Conservation (phyloP, 2,329 filamentous ascomycete species). For the Aspergillus aculeatus region DNA sequence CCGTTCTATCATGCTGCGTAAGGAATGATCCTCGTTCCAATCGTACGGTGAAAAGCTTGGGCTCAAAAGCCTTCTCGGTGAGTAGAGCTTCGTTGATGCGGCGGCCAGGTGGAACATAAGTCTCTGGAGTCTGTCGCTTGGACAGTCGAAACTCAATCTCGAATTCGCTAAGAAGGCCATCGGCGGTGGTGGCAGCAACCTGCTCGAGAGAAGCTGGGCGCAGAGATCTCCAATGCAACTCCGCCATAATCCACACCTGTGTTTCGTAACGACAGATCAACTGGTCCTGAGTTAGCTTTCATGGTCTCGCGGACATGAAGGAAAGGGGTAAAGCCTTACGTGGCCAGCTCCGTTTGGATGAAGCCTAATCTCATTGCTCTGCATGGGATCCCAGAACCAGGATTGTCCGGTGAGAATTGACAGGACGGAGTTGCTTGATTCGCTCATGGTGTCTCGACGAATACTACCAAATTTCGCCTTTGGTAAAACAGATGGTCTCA, state of each 20-base stretch:
- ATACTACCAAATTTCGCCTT: background rate
- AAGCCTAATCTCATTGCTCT: background rate
- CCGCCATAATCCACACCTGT: background rate
- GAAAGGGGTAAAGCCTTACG: background rate
- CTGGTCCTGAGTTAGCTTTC: background rate
- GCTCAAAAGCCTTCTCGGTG: background rate
- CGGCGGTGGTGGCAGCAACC: too few relatives aligned
- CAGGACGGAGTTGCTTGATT: background rate
- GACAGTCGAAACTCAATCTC: background rate
- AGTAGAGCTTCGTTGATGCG: background rate
- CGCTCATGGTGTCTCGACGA: background rate
- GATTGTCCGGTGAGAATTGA: background rate
- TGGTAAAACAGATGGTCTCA: background rate
- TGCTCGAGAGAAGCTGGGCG: background rate
- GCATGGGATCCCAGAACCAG: background rate
- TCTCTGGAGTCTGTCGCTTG: background rate
- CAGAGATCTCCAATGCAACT: background rate
- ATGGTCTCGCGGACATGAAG: too few relatives aligned
- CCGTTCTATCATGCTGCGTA: background rate
- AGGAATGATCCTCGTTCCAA: background rate
- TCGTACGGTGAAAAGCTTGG: background rate
- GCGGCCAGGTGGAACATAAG: background rate
- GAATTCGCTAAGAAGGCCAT: background rate
- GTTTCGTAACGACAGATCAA: background rate
- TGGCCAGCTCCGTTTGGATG: background rate